Evolutionary conservation across 1,139 yeast species (phyloP), one percentile per base, ranked within the genome.

Genomic region (Diutina sp.): DNA sequence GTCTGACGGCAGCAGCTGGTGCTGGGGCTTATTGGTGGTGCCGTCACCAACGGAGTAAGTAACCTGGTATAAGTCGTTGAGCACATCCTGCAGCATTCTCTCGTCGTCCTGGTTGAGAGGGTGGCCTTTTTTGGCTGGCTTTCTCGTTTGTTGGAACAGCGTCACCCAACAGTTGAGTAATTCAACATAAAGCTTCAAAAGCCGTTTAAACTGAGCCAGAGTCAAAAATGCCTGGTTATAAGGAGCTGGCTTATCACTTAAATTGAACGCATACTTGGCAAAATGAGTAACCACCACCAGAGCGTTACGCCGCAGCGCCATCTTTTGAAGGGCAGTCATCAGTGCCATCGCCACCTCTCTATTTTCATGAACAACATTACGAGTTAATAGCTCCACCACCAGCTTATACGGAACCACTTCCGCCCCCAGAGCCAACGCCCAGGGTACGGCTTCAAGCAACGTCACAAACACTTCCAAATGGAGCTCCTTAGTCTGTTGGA

Each of bases 91-190:
- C 58, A 72, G 72, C 73, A 73, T 71, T 58, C 69, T 59, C 55
- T 72, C 76, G 57, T 73, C 77, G 11, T 56, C 58, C 21, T 50
- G 53, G 8, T 30, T 32, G n/a, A 50, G 18, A 5, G 53, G 53
- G 30, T 47, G 51, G 44, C 53, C 44, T 6, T 9, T 7, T 9
- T 44, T 44, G 4, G 41, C 11, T 11, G 41, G 41, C 4, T 9
- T 21, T 18, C 46, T 18, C 58, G 64, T 63, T 63, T 63, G 11
- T 63, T 57, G 14, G 59, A 88, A 79, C 54, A 85, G 84, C 14
- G 79, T 79, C 35, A 90, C 71, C 99, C 99, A 95, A 58, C 89
- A 83, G 57, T 82, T 84, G 51, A 93, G 72, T 21, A 93, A 69
- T 54, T 88, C 95, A 3, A 88, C 87, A 61, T 91, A 93, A 0